phyloP scores from a whole-genome alignment of 1,139 yeast genomes.

The Chernovozyma sophiae-reginae region DNA sequence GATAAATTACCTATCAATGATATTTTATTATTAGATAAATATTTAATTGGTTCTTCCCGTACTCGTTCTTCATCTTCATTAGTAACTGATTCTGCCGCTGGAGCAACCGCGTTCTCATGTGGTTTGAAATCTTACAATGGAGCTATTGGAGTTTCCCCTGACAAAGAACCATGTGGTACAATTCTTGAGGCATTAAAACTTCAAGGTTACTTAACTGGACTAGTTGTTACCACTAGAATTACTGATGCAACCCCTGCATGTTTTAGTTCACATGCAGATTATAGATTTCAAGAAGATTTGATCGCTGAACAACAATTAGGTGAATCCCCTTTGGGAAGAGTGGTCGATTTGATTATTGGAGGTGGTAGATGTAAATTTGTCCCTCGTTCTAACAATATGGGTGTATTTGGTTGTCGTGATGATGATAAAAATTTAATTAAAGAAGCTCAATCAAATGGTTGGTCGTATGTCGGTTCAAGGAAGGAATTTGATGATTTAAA shows the following conservation, averaged over 20 bases:
- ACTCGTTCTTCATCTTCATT: constrained; percentile 69
- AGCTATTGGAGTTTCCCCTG: constrained; percentile 72
- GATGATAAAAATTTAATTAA: constrained; percentile 62
- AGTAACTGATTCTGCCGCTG: constrained; percentile 90
- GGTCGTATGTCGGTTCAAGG: constrained; percentile 63
- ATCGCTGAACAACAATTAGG: constrained; percentile 87
- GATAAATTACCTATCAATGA: constrained; percentile 50
- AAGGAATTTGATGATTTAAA: constrained; percentile 48
- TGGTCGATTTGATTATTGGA: constrained; percentile 80
- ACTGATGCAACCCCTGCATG: constrained; percentile 92
- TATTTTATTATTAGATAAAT: constrained; percentile 56
- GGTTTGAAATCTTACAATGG: constrained; percentile 77
- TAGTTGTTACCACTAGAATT: constrained; percentile 82
- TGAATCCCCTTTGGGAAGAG: constrained; percentile 67
- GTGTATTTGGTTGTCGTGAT: constrained; percentile 62
- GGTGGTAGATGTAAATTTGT: constrained; percentile 84
- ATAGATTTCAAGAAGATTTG: constrained; percentile 70
- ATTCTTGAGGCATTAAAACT: constrained; percentile 78
- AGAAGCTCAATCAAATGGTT: constrained; percentile 56
- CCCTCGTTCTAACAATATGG: constrained; percentile 38
- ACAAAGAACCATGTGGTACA: constrained; percentile 69
- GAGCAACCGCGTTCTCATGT: constrained; percentile 87
- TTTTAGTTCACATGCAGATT: constrained; percentile 71
- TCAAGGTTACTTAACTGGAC: constrained; percentile 72
- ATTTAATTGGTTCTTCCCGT: constrained; percentile 71